Base-by-base conservation (phyloP, 768 basidiomycete genomes). In the Lactarius pseudohatsudake region DNA sequence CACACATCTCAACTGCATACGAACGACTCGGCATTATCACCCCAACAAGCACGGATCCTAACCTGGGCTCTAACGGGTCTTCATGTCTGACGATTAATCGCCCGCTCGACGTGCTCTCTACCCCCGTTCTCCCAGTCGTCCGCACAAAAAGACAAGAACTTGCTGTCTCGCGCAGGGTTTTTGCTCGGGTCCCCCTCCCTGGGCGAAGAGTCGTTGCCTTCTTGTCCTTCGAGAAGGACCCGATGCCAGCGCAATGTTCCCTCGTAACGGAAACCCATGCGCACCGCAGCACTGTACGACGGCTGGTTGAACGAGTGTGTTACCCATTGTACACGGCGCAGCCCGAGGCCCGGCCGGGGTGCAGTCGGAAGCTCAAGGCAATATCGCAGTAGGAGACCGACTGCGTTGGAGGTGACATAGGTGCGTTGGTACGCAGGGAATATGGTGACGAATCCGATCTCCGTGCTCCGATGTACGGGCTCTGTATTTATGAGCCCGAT, bases 121-220 rank as follows among this genome's bases (percentile, higher is more conserved):
- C 69, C 76, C 30, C 79, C 79, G 10, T 70, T 68, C 57, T 84
- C 82, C 86, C 86, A 89, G 60, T 83, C 81, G 72, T 88, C 86
- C 84, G 84, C 86, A 57, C 84, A 86, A 4, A 85, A 66, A 5
- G 81, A 76, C 45, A 88, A 71, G 18, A 82, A 59, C 1, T 77
- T 78, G 2, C 82, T 81, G 72, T 89, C 81, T 58, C 85, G 77
- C 3, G 81, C 82, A 2, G 69, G 67, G 53, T 72, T 74, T 9
- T 65, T 62, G 45, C 64, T 73, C 18, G 77, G 67, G 45, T 77
- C 76, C 4, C 68, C 74, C 41, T 64, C 68, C 18, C 74, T 66
- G 0, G 73, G 40, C 40, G 9, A 32, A 45, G 22, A 30, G 20
- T 47, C 64, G 3, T 43, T 55, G 16, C 43, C n/a, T n/a, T 69